Evolutionary conservation across 2,329 filamentous ascomycete species (phyloP).

Genomic region (Penicillium digitatum): DNA sequence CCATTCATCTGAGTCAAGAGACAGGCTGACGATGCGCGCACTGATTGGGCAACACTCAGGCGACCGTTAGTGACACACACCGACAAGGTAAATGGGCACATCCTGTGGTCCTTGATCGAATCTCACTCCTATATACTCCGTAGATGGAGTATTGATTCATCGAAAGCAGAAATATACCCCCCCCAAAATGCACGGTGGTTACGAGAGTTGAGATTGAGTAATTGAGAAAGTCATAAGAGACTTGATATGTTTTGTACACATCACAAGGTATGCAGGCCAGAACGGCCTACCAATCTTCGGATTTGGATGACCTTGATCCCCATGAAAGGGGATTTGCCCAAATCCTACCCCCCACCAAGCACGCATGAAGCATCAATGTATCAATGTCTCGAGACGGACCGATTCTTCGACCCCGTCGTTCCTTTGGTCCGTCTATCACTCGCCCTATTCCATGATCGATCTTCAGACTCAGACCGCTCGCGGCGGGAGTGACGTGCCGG

Average conservation of each 20-base stretch:
- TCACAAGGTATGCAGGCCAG: not conserved
- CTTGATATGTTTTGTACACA: not conserved
- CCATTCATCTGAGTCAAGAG: not conserved
- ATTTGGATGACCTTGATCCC: no score
- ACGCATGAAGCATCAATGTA: not conserved
- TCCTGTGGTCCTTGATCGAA: rapidly evolving
- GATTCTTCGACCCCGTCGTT: constrained; percentile 2
- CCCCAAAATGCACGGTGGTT: not conserved
- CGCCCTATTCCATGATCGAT: not conserved
- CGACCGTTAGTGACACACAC: not conserved
- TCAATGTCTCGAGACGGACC: constrained; percentile 2
- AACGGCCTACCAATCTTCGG: not conserved
- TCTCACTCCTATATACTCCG: no score
- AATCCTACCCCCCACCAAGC: not conserved
- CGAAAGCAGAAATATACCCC: no score
- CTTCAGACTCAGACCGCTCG: not conserved
- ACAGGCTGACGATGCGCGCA: not conserved
- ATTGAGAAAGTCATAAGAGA: not conserved
- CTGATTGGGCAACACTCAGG: not conserved
- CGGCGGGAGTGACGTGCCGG: constrained; percentile 1
- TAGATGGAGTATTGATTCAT: no score
- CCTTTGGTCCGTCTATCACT: not conserved
- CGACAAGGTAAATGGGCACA: not conserved
- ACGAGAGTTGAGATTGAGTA: not conserved
- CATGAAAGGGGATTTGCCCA: not conserved